Evolutionary conservation across 2,329 filamentous ascomycete species (phyloP), one percentile per base, ranked within the genome.

Genomic region (Lachnellula willkommii): DNA sequence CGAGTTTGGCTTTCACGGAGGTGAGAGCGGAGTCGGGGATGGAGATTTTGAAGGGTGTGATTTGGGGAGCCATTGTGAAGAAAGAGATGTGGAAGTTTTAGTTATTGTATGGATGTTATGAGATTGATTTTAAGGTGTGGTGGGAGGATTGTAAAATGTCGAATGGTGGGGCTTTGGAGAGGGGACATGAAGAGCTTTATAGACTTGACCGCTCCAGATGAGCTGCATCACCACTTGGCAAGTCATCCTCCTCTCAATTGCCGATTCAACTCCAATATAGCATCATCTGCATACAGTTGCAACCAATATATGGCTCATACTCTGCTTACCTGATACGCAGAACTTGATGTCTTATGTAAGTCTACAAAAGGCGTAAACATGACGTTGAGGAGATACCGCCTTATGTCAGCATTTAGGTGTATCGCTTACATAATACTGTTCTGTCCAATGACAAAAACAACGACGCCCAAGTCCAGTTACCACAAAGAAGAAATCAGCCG

Each of bases 21-120:
- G 20, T 32, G 11, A 57, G 28, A 11, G 39, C 28, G 14, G 47
- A 50, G 40, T 57, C 55, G 1, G 50, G 47, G 32, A 57, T 20
- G 5, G 51, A 54, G 32, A 57, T 57, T 35, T 57, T 47, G 51
- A 40, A 57, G 26, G 51, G 55, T 20, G 17, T 54, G 46, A 56
- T 53, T 39, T 39, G 15, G 26, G 54, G 28, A n/a, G 15, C 24
- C 54, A 56, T 56, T 14, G 12, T 52, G 15, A 28, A 28, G 17
- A 24, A 20, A 20, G 17, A 7, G 6, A 14, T 32, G 20, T 14
- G 8, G 40, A 37, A 9, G 43, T 9, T 42, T 47, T 7, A 12
- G 40, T 14, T n/a, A 37, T 4, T 4, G 35, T 28, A 24, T 11
- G 5, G 15, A 32, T 46, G 28, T 20, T 39, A 46, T 26, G n/a